Conservation (phyloP, 2,329 filamentous ascomycete genomes). For the Ustilaginoidea virens region DNA sequence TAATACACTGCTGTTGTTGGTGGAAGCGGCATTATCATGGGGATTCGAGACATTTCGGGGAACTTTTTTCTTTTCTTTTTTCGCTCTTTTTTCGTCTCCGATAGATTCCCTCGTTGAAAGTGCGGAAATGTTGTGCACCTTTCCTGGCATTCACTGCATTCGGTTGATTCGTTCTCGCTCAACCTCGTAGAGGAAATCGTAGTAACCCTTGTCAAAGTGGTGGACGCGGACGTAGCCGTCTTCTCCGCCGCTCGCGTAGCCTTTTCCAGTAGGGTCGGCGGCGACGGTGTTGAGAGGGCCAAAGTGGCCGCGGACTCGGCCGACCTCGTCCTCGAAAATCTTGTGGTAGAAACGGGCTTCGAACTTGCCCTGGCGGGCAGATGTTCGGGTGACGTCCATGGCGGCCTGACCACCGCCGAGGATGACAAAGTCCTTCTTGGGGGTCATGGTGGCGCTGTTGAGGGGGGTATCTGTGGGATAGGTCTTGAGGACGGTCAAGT, state of each 20-base stretch:
- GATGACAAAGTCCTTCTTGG: slow-evolving; percentile 95
- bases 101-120: no score
- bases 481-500: slow-evolving; percentile 85
- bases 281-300: slow-evolving; percentile 94
- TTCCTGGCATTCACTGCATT: slow-evolving; percentile 14
- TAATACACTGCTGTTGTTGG: no score
- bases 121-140: background rate
- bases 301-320: slow-evolving; percentile 92
- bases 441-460: slow-evolving; percentile 87
- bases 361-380: slow-evolving; percentile 92
- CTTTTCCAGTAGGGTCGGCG: slow-evolving; percentile 76
- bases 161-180: slow-evolving; percentile 61
- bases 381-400: slow-evolving; percentile 96
- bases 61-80: background rate
- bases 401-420: slow-evolving; percentile 95
- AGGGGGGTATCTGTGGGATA: slow-evolving; percentile 86
- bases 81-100: no score
- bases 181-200: slow-evolving; percentile 97
- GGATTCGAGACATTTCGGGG: no score
- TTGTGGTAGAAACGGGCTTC: slow-evolving; percentile 99
- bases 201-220: slow-evolving; percentile 97
- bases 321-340: slow-evolving; percentile 97
- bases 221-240: slow-evolving; percentile 97
- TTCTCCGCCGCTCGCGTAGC: slow-evolving; percentile 91
- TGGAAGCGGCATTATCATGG: no score